Base-by-base conservation (phyloP, 2,329 filamentous ascomycete genomes). In the Mycosphaerella sp. region DNA sequence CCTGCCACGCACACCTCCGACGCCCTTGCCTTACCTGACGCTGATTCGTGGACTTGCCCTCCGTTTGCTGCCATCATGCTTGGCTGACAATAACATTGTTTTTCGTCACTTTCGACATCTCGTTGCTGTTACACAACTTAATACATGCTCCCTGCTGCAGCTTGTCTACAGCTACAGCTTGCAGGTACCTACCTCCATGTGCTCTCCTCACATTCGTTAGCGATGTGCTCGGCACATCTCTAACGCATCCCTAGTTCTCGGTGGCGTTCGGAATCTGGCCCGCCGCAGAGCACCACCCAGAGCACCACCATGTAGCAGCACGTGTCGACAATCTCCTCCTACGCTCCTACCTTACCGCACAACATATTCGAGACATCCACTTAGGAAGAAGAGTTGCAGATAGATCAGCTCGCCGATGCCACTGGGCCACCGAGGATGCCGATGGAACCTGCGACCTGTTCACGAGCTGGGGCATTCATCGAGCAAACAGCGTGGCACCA, bases 41-140 rank as follows among this genome's bases (percentile, higher is more conserved):
- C 34, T n/a, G 6, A 38, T 38, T 38, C 8, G 34, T 36, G 8
- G 32, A 21, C 21, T 21, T 2, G 21, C 21, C 45, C 45, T 21
- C 40, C 14, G 49, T 23, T 45, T 31, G 49, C 40, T 52, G 40
- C 23, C 29, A 45, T 32, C 40, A 32, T 42, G 31, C 42, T 11
- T 40, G 31, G 10, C 21, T 26, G 23, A 29, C 50, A 52, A 52
- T 52, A 31, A 34, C 50, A 52, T 52, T 52, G 50, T 40, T 46
- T 46, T 21, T 46, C 50, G 50, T 52, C 50, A 46, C 43, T 32
- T 52, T 40, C 43, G 34, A 32, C 41, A 39, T 46, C n/a, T 40
- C 42, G 42, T 40, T 46, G 12, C 11, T 34, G 50, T 52, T 52
- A 32, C 50, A 46, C 50, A 21, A 31, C n/a, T 23, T 44, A 17